Conservation (phyloP, 2,329 filamentous ascomycete genomes). For the Simplicillium sp. region DNA sequence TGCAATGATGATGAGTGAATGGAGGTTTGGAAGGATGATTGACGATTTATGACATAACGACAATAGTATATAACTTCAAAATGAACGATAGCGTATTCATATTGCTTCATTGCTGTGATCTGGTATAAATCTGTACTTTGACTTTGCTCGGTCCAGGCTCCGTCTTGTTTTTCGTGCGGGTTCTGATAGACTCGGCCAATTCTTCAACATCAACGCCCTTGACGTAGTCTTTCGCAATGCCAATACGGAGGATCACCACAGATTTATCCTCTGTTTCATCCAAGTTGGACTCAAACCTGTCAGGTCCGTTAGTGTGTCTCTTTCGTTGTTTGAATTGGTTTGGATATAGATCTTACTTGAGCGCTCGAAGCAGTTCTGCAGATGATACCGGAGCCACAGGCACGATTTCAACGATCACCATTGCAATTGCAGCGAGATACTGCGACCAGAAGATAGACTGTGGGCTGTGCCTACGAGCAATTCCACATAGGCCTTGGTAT, state of each 20-base stretch:
- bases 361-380: conserved; percentile 20
- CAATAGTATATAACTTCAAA: not conserved
- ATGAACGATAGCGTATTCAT: too few species aligned
- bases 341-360: conserved; percentile 35
- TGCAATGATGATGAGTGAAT: conserved; percentile 1
- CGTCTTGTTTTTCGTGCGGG: conserved; percentile 20
- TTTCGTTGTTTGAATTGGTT: not conserved
- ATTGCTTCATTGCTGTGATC: too few species aligned
- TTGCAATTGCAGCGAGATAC: conserved; percentile 40
- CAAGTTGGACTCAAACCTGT: conserved; percentile 19
- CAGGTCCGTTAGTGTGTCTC: conserved; percentile 11
- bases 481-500: conserved; percentile 28
- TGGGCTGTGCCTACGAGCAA: conserved; percentile 26
- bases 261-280: conserved; percentile 18
- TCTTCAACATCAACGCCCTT: conserved; percentile 21
- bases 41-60: conserved; percentile 9
- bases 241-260: conserved; percentile 25
- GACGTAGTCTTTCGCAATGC: conserved; percentile 17
- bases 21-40: conserved; percentile 8
- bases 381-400: conserved; percentile 28
- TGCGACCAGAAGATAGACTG: conserved; percentile 42
- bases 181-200: conserved; percentile 22
- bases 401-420: conserved; percentile 30
- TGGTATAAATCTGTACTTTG: not conserved
- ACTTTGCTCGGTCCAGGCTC: conserved; percentile 18